Base-by-base conservation (phyloP, 768 basidiomycete species). In the Mycena pura region DNA sequence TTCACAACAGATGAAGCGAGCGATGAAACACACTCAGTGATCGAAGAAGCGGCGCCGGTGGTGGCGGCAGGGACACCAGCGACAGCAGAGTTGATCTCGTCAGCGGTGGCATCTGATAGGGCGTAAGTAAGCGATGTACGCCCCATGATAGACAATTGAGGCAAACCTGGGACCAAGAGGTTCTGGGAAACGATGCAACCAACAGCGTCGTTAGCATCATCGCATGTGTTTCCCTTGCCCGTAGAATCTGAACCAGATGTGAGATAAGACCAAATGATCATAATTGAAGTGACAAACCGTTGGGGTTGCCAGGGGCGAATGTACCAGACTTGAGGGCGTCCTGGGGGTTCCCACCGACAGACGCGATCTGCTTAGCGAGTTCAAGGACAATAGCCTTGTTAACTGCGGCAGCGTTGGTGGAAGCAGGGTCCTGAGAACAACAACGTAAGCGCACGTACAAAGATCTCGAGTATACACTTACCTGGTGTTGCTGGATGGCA, bases 101-200 rank as follows among this genome's bases (percentile, higher is more conserved):
- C 85, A 3, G 75, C 78, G 14, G 86, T 84, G 1, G 84, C 86
- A 64, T 86, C 64, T 52, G 17, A 22, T 8, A n/a, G 6, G 2
- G 27, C 6, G 11, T 40, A 19, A 52, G 10, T 6, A 6, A 39
- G 3, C 4, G 14, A 17, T 8, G 17, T 3, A 27, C n/a, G n/a
- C n/a, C n/a, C n/a, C n/a, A n/a, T n/a, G n/a, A n/a, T n/a, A n/a
- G n/a, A 38, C 11, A 39, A 40, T 9, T 1, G 13, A 47, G 8
- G 24, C 50, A 19, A 32, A 53, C 51, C 41, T 41, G 45, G 38
- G 21, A 57, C 85, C 38, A 87, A 72, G 22, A 87, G 77, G 69
- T 86, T 86, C 72, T 85, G 79, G 4, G 85, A 82, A 76, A 86
- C 81, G 66, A 89, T 89, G 73, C 88, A 90, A 1, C 88, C 87